A percentile compares a stretch with the other conserved stretches of the same genome.
phyloP scores from a whole-genome alignment of 768 basidiomycete genomes.

The Tricholoma sp. region DNA sequence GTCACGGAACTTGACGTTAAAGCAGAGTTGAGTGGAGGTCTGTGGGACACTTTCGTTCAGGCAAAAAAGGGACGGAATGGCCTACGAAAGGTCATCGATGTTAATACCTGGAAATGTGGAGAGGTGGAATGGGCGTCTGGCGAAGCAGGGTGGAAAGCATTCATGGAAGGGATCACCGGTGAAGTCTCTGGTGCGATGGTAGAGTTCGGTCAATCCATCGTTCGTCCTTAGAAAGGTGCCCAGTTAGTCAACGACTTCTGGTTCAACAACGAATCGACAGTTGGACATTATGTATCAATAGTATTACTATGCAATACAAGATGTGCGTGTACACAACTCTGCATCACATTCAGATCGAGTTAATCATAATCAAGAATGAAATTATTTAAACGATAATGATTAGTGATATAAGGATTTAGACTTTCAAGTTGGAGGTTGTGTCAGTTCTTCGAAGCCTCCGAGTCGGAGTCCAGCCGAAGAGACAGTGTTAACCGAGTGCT shows the following conservation, averaged over 20 bases:
- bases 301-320: background rate
- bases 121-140: constrained; percentile 14
- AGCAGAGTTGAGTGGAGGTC: constrained; percentile 14
- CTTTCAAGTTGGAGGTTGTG: background rate
- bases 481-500: background rate
- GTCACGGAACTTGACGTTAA: constrained; percentile 15
- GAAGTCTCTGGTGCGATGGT: constrained; percentile 13
- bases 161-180: constrained; percentile 14
- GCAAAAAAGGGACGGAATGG: constrained; percentile 15
- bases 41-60: constrained; percentile 14
- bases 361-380: too few relatives aligned
- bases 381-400: background rate
- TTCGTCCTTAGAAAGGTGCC: constrained; percentile 9
- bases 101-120: constrained; percentile 17
- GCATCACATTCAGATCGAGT: too few relatives aligned
- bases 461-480: background rate
- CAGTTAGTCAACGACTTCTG: background rate
- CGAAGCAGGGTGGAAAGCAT: constrained; percentile 17
- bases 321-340: too few relatives aligned
- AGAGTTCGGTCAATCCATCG: constrained; percentile 13
- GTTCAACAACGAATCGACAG: too few relatives aligned
- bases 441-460: background rate
- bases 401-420: background rate
- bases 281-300: too few relatives aligned
- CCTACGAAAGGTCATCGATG: constrained; percentile 13